Base-by-base conservation (phyloP, 2,329 filamentous ascomycete species). In the Xylaria hypoxylon region DNA sequence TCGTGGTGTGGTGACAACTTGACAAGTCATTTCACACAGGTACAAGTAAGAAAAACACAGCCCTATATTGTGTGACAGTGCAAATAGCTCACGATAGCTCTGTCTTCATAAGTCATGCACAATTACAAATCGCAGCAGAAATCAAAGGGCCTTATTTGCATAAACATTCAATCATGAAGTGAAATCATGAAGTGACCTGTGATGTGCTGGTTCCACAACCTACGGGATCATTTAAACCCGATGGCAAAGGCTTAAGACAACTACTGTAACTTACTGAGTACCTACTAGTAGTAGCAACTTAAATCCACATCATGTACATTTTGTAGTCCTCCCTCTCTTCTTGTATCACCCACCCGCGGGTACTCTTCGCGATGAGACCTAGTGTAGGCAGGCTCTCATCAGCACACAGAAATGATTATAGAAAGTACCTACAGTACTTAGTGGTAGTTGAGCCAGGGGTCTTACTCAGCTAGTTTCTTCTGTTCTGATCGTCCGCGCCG, bases 41-140 rank as follows among this genome's bases (percentile, higher is more conserved):
- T 19, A 35, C 44, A 55, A 31, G 38, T n/a, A n/a, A n/a, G n/a
- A n/a, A 42, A 45, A 22, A 47, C 56, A 65, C 58, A 68, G 65
- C 65, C 65, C 56, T 68, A 45, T 50, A 38, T 47, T 62, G 48
- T 51, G 48, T 50, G 53, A 44, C 40, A 22, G 15, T 55, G 62
- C 62, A 47, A 42, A 42, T 52, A 57, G 48, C n/a, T 45, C 17
- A 50, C 24, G 13, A 50, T 56, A 48, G n/a, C 24, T 40, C n/a
- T 8, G 15, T 40, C 22, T 40, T 38, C 13, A 38, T 19, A 56
- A 44, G 38, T 24, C 38, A 17, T 4, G 22, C 50, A 47, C 35
- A 45, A 52, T 62, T 48, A 48, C 17, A 40, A 28, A n/a, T 56
- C 38, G 35, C 31, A 7, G 31, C 31, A 33, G 11, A 10, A 31